Evolutionary conservation across 1,284 basidiomycete genomes (phyloP), one percentile per base, ranked within the genome.

Genomic region (Moesziomyces sp.): DNA sequence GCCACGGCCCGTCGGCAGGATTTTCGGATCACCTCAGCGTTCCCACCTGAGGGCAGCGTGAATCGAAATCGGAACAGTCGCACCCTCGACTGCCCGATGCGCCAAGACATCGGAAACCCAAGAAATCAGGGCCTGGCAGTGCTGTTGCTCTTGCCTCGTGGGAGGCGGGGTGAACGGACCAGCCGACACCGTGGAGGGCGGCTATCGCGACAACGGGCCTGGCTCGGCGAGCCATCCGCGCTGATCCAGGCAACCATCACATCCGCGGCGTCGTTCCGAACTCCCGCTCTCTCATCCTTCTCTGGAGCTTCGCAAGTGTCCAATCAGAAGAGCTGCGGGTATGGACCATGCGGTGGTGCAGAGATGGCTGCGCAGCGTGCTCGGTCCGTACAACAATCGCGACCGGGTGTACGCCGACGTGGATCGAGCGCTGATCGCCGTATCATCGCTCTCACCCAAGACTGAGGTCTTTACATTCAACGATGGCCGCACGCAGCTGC

Each of bases 381-480:
- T 79, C 13, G 66, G 44, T 3, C 72, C 77, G 3, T 97, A 97
- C 81, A 82, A 86, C 1, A 84, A 89, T 64, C 85, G 83, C 28
- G 89, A 91, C 51, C 87, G 88, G 28, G 86, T 90, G 46, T 87
- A 86, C 65, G 77, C 87, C 11, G 91, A 97, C 83, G 87, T 93
- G 62, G 88, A 92, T 82, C 85, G 87, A 30, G 87, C 88, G 13
- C 88, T 97, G 58, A 78, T 85, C 26, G 86, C 87, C 45, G 89
- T 88, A 76, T 86, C 88, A 8, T 88, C 91, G 16, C 88, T 97
- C 51, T 88, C 91, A 5, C 93, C 93, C 61, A 94, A 94, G 86
- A 93, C 93, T 0, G 94, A 97, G 81, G 90, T 94, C 10, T 97
- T 95, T 88, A 97, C 92, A 0, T 95, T 92, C 86, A 94, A 99